These are phyloP conservation scores for Gnomoniopsis smithogilvyi DNA, from an alignment of 2,329 filamentous ascomycete species.

Conservation along the genomic window DNA sequence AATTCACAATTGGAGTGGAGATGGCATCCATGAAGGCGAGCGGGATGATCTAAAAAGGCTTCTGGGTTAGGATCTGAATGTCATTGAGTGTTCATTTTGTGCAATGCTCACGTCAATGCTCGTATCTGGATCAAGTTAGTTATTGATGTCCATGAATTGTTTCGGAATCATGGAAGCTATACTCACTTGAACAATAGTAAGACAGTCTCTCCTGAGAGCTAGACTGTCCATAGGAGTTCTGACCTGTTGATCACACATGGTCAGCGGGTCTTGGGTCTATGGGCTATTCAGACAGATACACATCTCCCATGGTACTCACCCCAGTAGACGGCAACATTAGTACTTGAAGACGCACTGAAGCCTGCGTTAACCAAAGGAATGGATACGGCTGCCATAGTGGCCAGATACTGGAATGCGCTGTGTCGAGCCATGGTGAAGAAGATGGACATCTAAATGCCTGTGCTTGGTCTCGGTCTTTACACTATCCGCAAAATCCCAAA, in stretches of 20 bases:
- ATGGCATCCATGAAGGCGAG: constrained; percentile 62
- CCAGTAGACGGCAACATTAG: constrained; percentile 66
- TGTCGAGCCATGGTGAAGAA: constrained; percentile 4
- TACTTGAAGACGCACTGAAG: constrained; percentile 41
- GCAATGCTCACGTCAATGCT: constrained; percentile 40
- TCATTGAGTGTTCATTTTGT: constrained; percentile 11
- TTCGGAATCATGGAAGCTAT: neutral
- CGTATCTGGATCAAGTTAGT: constrained; percentile 30
- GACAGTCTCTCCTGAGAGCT: constrained; percentile 52
- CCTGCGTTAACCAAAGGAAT: constrained; percentile 34
- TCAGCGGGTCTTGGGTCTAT: neutral
- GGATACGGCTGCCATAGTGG: neutral
- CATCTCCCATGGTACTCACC: constrained; percentile 34
- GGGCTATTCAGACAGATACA: neutral
- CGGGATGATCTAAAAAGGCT: constrained; percentile 50
- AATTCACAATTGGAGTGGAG: constrained; percentile 55
- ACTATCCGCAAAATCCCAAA: no score
- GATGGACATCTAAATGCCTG: neutral
- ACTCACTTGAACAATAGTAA: constrained; percentile 57
- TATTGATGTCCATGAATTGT: neutral
- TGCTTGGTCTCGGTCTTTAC: neutral
- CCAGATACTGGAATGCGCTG: neutral
- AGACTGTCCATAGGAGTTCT: constrained; percentile 56
- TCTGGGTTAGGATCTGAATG: neutral
- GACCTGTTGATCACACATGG: constrained; percentile 32